phyloP scores from a whole-genome alignment of 768 basidiomycete species.

The Tubosaeta brunneosetosa region DNA sequence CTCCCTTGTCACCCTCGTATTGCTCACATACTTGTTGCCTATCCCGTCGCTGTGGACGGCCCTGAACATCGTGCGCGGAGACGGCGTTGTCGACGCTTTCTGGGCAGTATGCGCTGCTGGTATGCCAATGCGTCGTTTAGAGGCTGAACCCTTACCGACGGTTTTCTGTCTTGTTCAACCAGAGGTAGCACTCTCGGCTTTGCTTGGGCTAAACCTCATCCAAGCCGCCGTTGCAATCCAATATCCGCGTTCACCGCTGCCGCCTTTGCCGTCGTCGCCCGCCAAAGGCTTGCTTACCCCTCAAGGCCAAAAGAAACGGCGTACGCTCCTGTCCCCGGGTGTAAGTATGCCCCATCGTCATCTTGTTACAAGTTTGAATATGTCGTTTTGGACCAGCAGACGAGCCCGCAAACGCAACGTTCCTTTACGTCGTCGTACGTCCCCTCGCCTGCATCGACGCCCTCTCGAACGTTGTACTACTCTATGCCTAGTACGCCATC shows the following conservation, averaged over 20 bases:
- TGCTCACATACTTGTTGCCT: conserved; percentile 37
- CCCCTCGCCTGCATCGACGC: conserved; percentile 28
- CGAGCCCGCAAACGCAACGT: conserved; percentile 27
- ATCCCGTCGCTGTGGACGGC: conserved; percentile 36
- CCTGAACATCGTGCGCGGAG: conserved; percentile 27
- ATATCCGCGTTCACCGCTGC: conserved; percentile 32
- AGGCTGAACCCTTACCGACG: neutral
- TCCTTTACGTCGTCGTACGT: conserved; percentile 29
- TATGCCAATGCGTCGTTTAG: conserved; percentile 9
- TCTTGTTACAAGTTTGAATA: neutral
- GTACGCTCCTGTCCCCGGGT: conserved; percentile 18
- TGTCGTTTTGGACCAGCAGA: conserved; percentile 1
- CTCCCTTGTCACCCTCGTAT: conserved; percentile 27
- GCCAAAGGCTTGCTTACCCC: conserved; percentile 21
- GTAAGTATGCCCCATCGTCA: conserved; percentile 10
- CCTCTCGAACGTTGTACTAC: conserved; percentile 31
- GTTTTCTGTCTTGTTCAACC: neutral
- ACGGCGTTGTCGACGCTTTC: neutral
- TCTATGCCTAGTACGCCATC: conserved; percentile 37
- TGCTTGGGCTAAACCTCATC: conserved; percentile 32
- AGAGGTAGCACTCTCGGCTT: conserved; percentile 30
- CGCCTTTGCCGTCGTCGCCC: conserved; percentile 23
- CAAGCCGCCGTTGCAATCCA: conserved; percentile 34
- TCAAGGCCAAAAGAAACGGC: conserved; percentile 26
- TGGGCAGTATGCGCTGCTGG: conserved; percentile 31